Percentiles rank a stretch among this genome's conserved stretches.
These are phyloP conservation scores for Arthrocladium fulminans DNA, from an alignment of 2,329 filamentous ascomycete species.

Conservation along the genomic window DNA sequence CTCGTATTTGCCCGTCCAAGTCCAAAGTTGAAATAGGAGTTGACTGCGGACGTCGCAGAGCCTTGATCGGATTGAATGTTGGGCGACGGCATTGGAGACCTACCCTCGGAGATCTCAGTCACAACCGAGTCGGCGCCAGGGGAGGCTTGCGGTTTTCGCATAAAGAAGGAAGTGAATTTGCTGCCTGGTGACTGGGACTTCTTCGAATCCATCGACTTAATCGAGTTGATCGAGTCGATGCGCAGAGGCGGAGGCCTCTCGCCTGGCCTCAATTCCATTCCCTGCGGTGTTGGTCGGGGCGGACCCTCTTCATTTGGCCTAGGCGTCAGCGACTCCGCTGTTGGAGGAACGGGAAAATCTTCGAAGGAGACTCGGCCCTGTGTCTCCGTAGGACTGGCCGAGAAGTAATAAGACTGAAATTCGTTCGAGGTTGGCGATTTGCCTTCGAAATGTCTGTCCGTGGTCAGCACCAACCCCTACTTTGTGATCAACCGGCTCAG, in stretches of 20 bases:
- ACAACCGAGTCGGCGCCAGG: constrained; percentile 51
- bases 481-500: constrained; percentile 2
- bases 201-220: constrained; percentile 30
- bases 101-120: constrained; percentile 55
- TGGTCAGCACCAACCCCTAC: constrained; percentile 1
- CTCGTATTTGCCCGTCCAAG: constrained; percentile 30
- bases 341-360: constrained; percentile 9
- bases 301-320: not conserved
- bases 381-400: constrained; percentile 2
- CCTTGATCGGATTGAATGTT: constrained; percentile 32
- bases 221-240: constrained; percentile 33
- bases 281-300: constrained; percentile 12
- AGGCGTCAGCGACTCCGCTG: not conserved
- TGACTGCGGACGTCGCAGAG: constrained; percentile 23
- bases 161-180: constrained; percentile 58
- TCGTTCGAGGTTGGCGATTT: not conserved
- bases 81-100: constrained; percentile 52
- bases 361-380: not conserved
- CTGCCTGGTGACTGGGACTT: constrained; percentile 45
- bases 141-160: constrained; percentile 52
- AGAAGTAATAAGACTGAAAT: not conserved
- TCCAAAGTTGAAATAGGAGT: constrained; percentile 3
- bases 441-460: not conserved
- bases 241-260: constrained; percentile 36
- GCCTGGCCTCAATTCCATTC: constrained; percentile 38